These are phyloP conservation scores for Nissolia schottii DNA, from an alignment of 306 rosid species.

Conservation along the genomic window DNA sequence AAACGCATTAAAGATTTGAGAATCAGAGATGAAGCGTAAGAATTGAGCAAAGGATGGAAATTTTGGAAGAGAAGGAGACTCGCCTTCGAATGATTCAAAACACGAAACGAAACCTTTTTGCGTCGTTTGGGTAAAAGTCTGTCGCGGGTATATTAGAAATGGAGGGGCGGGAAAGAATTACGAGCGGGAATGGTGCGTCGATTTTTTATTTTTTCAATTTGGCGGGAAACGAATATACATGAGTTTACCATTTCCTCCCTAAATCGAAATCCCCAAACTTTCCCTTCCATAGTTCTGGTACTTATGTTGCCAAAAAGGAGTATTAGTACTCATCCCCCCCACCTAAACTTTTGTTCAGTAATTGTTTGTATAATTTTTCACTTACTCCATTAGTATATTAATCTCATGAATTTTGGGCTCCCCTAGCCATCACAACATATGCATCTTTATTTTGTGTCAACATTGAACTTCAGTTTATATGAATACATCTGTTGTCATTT, in stretches of 20 bases:
- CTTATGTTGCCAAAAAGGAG: too few species aligned
- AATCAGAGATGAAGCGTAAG: not conserved
- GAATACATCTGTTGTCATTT: too few species aligned
- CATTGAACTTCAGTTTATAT: too few species aligned
- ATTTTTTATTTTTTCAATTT: not conserved
- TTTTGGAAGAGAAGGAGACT: not conserved
- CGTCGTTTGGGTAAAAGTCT: not conserved
- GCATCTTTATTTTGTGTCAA: too few species aligned
- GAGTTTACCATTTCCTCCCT: not conserved
- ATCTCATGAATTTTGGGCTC: too few species aligned
- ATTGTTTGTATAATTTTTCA: too few species aligned
- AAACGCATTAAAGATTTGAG: not conserved
- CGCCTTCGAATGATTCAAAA: not conserved
- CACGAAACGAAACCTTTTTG: not conserved
- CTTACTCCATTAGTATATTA: too few species aligned
- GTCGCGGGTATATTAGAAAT: not conserved
- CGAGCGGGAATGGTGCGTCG: conserved; percentile 13
- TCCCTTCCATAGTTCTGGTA: too few species aligned
- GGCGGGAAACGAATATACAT: conserved; percentile 16
- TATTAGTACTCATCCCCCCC: too few species aligned
- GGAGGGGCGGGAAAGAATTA: not conserved
- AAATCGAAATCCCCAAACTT: not conserved
- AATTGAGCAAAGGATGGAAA: not conserved
- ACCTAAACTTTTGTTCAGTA: too few species aligned
- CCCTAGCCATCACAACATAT: too few species aligned